Percentiles rank a stretch among this genome's conserved stretches.
These are phyloP conservation scores for Botryotinia calthae DNA, from an alignment of 2,329 filamentous ascomycete genomes.

Conservation along the genomic window DNA sequence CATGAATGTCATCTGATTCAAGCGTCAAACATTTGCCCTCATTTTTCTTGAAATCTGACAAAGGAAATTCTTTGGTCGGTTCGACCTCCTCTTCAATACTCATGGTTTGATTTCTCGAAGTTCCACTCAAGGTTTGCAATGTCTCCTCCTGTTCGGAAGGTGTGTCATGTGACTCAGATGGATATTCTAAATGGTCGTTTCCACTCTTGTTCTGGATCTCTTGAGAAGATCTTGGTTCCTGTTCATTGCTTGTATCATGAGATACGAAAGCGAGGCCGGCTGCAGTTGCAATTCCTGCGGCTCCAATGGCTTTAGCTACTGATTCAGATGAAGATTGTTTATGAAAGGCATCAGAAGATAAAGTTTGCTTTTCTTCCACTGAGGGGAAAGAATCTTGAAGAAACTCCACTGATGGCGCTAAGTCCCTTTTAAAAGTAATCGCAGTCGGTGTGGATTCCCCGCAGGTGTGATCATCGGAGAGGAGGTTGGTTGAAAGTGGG, in stretches of 20 bases:
- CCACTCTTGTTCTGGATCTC: constrained; percentile 28
- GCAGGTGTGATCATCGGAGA: constrained; percentile 54
- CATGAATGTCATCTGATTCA: constrained; percentile 18
- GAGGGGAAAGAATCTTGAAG: constrained; percentile 16
- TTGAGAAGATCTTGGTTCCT: constrained; percentile 43
- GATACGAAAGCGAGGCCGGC: constrained; percentile 29
- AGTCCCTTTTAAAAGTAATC: constrained; percentile 37
- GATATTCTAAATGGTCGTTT: constrained; percentile 20
- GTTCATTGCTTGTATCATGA: constrained; percentile 36
- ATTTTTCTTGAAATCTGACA: constrained; percentile 40
- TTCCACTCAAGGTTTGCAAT: constrained; percentile 25
- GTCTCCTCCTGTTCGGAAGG: constrained; percentile 24
- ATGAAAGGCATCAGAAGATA: constrained; percentile 10
- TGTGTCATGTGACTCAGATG: constrained; percentile 20
- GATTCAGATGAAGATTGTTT: constrained; percentile 23
- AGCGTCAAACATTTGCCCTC: constrained; percentile 25
- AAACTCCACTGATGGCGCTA: constrained; percentile 19
- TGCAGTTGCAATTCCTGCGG: constrained; percentile 25
- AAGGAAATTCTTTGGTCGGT: constrained; percentile 28
- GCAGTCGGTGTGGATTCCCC: constrained; percentile 69
- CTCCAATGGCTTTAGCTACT: constrained; percentile 26
- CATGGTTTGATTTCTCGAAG: constrained; percentile 12
- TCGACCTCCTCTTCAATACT: constrained; percentile 21
- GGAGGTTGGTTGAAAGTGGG: constrained; percentile 39
- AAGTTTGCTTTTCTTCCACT: constrained; percentile 7